Percentiles rank a stretch among this genome's conserved stretches.
Conservation (phyloP, 2,329 filamentous ascomycete genomes). For the Ascochyta clinopodiicola region DNA sequence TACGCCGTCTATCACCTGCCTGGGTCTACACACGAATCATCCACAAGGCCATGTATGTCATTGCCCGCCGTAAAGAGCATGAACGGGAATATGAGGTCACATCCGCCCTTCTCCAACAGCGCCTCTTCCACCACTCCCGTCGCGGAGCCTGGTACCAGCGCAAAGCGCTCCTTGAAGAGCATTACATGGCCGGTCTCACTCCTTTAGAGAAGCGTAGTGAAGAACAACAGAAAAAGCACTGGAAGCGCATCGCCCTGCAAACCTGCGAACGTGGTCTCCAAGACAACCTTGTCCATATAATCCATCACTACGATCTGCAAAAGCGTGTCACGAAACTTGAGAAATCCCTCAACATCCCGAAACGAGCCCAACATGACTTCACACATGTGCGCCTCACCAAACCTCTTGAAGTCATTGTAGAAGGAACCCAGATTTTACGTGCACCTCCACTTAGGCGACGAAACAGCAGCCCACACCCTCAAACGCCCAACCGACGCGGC, state of each 20-base stretch:
- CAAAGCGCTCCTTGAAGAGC: constrained; percentile 91
- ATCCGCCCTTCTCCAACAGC: constrained; percentile 76
- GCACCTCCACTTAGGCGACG: constrained; percentile 46
- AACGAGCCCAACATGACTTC: constrained; percentile 91
- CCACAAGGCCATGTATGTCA: constrained; percentile 81
- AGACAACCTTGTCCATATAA: constrained; percentile 86
- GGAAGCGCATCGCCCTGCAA: constrained; percentile 75
- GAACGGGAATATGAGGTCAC: constrained; percentile 76
- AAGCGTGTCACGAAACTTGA: constrained; percentile 94
- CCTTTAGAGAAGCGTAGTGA: constrained; percentile 40
- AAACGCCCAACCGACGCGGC: constrained; percentile 53
- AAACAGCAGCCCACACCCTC: constrained; percentile 39
- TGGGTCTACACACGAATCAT: constrained; percentile 94
- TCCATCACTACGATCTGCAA: constrained; percentile 93
- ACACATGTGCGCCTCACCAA: constrained; percentile 79
- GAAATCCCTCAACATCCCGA: constrained; percentile 79
- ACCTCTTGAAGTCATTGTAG: constrained; percentile 75
- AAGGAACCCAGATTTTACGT: constrained; percentile 78
- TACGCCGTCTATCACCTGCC: constrained; percentile 86
- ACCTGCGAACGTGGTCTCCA: constrained; percentile 90
- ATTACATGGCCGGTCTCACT: constrained; percentile 74
- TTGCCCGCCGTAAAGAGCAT: constrained; percentile 84
- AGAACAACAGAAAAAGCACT: constrained; percentile 77
- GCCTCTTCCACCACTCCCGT: constrained; percentile 82
- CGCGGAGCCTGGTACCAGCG: constrained; percentile 95